phyloP scores from a whole-genome alignment of 139 green algal species.

The Haematococcus sp. region DNA sequence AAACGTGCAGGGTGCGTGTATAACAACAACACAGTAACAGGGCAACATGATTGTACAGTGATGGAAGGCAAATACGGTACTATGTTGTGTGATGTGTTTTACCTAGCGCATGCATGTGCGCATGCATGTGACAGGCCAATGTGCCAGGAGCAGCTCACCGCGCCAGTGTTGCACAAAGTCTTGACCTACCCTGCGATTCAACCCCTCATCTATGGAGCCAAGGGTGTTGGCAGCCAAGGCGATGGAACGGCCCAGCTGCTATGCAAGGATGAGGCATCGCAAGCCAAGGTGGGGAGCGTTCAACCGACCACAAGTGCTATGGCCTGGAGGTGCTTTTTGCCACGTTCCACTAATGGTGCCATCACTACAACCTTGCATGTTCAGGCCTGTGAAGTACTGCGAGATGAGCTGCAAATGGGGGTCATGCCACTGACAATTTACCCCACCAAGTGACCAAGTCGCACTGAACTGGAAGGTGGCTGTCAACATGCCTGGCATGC shows the following conservation, averaged over 20 bases:
- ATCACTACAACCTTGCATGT: not conserved
- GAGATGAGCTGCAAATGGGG: conserved; percentile 14
- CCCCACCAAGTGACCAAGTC: no score
- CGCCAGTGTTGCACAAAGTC: conserved; percentile 62
- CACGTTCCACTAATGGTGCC: no score
- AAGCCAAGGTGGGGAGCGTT: conserved; percentile 28
- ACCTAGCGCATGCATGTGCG: no score
- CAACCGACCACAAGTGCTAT: no score
- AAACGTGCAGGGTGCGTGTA: conserved; percentile 22
- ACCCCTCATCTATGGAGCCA: conserved; percentile 58
- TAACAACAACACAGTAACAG: no score
- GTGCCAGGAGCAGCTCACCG: conserved; percentile 61
- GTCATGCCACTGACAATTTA: conserved; percentile 20
- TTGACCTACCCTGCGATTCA: conserved; percentile 47
- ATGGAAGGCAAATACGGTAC: no score
- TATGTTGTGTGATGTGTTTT: no score
- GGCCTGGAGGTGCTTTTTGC: no score
- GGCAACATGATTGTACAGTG: no score
- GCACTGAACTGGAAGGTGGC: no score
- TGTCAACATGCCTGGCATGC: no score
- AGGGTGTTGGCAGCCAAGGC: conserved; percentile 69
- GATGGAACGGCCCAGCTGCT: conserved; percentile 79
- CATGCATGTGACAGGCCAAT: conserved; percentile 29
- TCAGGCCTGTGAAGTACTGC: conserved; percentile 32
- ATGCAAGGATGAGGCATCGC: conserved; percentile 33